A percentile compares a stretch with the other conserved stretches of the same genome.
Conservation (phyloP, 805 yeast genomes). For the Cyberlindnera xishuangbannaensis region DNA sequence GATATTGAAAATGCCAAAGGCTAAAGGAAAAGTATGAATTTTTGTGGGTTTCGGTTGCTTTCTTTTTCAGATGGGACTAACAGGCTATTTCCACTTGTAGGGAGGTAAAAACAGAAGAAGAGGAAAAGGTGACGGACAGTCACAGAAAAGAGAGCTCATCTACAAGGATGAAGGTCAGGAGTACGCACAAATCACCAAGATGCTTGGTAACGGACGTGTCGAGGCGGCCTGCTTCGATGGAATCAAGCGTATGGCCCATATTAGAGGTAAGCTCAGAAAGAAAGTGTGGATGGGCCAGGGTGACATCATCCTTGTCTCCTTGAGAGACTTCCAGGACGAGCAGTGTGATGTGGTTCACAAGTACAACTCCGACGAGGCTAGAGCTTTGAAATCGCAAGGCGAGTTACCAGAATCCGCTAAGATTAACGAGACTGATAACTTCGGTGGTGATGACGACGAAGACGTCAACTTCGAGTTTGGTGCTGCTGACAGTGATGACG, state of each 20-base stretch:
- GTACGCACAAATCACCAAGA: conserved; percentile 95
- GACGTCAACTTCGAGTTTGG: conserved; percentile 98
- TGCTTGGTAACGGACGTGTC: conserved; percentile 97
- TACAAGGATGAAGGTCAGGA: conserved; percentile 96
- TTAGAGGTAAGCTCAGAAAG: conserved; percentile 98
- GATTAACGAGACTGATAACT: conserved; percentile 96
- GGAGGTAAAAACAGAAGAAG: conserved; percentile 94
- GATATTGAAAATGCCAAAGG: conserved; percentile 63
- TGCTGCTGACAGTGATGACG: conserved; percentile 78
- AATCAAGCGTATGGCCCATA: conserved; percentile 89
- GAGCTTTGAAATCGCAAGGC: conserved; percentile 91
- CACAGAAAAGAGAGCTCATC: conserved; percentile 90
- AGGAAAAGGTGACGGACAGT: conserved; percentile 92
- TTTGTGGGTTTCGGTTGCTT: background rate
- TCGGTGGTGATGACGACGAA: conserved; percentile 94
- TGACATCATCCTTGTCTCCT: conserved; percentile 90
- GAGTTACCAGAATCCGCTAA: conserved; percentile 96
- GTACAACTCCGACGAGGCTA: conserved; percentile 95
- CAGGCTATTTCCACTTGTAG: conserved; percentile 7
- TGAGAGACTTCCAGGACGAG: conserved; percentile 98
- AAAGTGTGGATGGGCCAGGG: conserved; percentile 99
- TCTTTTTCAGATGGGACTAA: conserved; percentile 20
- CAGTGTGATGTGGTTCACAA: conserved; percentile 98
- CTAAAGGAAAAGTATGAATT: conserved; percentile 46
- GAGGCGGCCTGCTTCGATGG: conserved; percentile 96